Evolutionary conservation across 768 basidiomycete species (phyloP), one percentile per base, ranked within the genome.

Genomic region (Suillus fuscotomentosus): DNA sequence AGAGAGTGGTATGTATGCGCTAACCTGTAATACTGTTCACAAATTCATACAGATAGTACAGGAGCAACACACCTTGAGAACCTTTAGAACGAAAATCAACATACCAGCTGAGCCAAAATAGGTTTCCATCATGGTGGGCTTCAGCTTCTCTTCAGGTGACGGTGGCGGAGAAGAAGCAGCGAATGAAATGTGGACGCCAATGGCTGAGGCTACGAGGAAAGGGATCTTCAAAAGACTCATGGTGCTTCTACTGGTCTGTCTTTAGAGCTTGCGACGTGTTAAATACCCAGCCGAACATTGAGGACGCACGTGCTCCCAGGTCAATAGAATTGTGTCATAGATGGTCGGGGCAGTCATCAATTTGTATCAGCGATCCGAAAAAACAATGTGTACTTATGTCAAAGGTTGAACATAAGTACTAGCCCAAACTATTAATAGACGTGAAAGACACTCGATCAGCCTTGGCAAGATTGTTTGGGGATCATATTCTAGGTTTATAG

Each of bases 111-210:
- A 38, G 36, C 36, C 5, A 38, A 8, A 38, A 10, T 8, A 31
- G 3, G 53, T 34, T 54, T 54, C 31, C 6, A n/a, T n/a, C 11
- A 1, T 10, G 5, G 20, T 20, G 5, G 53, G 20, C 20, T 11
- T 9, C 31, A n/a, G 5, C 20, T 11, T 11, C 53, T 73, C 74
- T 5, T 69, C 66, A 47, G 55, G n/a, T 17, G 66, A 59, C 1
- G 73, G 74, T 56, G 69, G 63, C 2, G 64, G n/a, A 48, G 51
- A 72, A 1, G 74, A 69, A n/a, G 72, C 57, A 43, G 53, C 69
- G 31, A 73, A 72, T 5, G 73, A 66, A 24, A 65, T n/a, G 15
- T 72, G 72, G 62, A 73, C 72, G 50, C 73, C 69, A 65, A 69
- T 70, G 8, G 71, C 22, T 13, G 72, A 72, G 2, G 67, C 62